Conservation (phyloP, 2,329 filamentous ascomycete genomes). For the Dothideomycetes sp. region DNA sequence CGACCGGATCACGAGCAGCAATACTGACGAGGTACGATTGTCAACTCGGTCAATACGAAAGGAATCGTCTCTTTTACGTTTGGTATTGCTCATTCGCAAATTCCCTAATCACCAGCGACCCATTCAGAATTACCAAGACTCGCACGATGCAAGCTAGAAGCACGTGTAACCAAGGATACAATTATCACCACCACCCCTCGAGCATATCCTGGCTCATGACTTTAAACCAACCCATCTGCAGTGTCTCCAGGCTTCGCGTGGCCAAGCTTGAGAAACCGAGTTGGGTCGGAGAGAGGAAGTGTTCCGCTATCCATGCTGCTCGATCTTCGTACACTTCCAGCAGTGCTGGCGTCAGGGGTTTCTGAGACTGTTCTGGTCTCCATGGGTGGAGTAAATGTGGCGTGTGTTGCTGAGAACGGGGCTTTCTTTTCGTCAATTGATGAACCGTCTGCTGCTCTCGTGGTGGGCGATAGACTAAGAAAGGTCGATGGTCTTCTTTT, state of each 20-base stretch:
- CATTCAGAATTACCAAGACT: background rate
- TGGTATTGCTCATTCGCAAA: background rate
- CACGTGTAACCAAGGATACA: background rate
- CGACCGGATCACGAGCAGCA: too few species aligned
- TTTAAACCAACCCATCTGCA: background rate
- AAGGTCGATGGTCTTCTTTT: background rate
- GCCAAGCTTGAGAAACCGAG: background rate
- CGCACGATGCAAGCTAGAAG: background rate
- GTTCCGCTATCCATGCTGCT: background rate
- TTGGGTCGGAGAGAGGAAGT: background rate
- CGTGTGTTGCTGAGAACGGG: background rate
- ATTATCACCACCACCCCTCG: background rate
- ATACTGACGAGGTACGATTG: too few species aligned
- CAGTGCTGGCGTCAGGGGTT: background rate
- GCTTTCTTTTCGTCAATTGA: background rate
- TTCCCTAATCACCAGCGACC: background rate
- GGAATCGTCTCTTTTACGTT: background rate
- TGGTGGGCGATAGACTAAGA: background rate
- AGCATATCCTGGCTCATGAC: background rate
- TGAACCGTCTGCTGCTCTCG: background rate
- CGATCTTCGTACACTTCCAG: background rate
- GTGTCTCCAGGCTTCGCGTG: conserved; percentile 1
- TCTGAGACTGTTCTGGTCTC: background rate
- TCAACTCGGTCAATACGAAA: too few species aligned
- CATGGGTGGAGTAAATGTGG: background rate